These are phyloP conservation scores for Monosporascus sp. DNA, from an alignment of 2,329 filamentous ascomycete genomes.

Conservation along the genomic window DNA sequence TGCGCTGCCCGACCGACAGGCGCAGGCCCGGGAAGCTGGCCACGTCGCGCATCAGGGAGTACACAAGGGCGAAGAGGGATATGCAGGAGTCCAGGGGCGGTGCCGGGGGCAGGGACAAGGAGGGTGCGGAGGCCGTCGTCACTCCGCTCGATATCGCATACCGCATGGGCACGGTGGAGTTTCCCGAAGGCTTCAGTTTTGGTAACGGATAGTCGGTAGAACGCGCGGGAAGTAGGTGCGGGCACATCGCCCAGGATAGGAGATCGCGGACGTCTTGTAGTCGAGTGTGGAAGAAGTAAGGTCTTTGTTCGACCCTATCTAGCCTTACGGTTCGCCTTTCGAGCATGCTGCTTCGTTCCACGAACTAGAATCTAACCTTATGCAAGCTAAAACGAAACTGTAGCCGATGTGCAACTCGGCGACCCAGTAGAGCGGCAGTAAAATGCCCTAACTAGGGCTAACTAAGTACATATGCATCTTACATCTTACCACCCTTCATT, in stretches of 20 bases:
- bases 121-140: constrained; percentile 2
- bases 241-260: too few relatives aligned
- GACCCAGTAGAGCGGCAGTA: too few relatives aligned
- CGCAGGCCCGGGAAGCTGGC: constrained; percentile 36
- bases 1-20: constrained; percentile 40
- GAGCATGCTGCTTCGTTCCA: too few relatives aligned
- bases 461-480: too few relatives aligned
- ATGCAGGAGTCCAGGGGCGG: constrained; percentile 14
- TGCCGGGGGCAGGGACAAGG: background rate
- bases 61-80: constrained; percentile 36
- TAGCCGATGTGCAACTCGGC: too few relatives aligned
- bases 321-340: background rate
- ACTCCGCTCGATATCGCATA: constrained; percentile 18
- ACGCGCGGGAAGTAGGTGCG: too few relatives aligned
- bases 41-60: constrained; percentile 37
- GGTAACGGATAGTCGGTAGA: background rate
- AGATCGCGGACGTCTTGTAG: too few relatives aligned
- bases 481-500: too few relatives aligned
- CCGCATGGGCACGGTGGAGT: constrained; percentile 16
- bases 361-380: too few relatives aligned
- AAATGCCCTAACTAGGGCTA: too few relatives aligned
- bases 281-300: too few relatives aligned
- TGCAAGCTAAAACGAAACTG: too few relatives aligned
- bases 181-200: constrained; percentile 17
- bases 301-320: background rate